These are phyloP conservation scores for Candida fluviatilis DNA, from an alignment of 805 yeast species.

Conservation along the genomic window DNA sequence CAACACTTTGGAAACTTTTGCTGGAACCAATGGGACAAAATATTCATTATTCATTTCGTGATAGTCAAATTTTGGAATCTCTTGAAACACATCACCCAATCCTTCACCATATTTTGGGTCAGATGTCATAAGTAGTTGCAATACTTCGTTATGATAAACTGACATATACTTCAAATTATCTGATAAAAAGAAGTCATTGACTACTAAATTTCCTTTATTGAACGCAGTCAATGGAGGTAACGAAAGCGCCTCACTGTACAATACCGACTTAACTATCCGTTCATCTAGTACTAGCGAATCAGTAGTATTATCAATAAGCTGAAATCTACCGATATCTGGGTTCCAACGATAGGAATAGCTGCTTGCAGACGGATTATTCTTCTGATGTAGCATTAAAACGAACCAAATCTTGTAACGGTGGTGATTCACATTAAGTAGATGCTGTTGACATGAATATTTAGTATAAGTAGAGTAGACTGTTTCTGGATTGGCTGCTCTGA, in stretches of 20 bases:
- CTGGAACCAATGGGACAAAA: constrained; percentile 21
- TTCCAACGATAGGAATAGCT: constrained; percentile 34
- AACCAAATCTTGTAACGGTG: constrained; percentile 34
- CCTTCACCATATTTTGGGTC: constrained; percentile 28
- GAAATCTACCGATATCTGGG: constrained; percentile 30
- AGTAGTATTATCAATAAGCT: constrained; percentile 24
- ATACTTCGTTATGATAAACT: constrained; percentile 33
- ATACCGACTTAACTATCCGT: constrained; percentile 25
- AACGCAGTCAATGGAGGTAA: constrained; percentile 25
- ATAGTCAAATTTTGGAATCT: constrained; percentile 30
- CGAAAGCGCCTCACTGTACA: constrained; percentile 27
- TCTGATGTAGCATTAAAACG: constrained; percentile 27
- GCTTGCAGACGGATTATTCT: constrained; percentile 12
- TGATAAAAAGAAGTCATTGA: constrained; percentile 33
- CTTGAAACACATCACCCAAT: constrained; percentile 23
- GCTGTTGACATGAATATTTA: constrained; percentile 37
- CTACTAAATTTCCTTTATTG: constrained; percentile 30
- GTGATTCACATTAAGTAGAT: constrained; percentile 32
- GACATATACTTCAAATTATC: constrained; percentile 33
- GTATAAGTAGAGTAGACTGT: constrained; percentile 39
- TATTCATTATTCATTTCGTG: constrained; percentile 24
- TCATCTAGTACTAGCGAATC: constrained; percentile 25
- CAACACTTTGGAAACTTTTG: background rate
- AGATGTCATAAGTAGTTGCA: constrained; percentile 24
- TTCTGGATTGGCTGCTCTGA: constrained; percentile 34